Percentiles rank a stretch among this genome's conserved stretches.
Evolutionary conservation across 495 filamentous ascomycete genomes (phyloP).

Genomic region (Penicillium coprophilum): DNA sequence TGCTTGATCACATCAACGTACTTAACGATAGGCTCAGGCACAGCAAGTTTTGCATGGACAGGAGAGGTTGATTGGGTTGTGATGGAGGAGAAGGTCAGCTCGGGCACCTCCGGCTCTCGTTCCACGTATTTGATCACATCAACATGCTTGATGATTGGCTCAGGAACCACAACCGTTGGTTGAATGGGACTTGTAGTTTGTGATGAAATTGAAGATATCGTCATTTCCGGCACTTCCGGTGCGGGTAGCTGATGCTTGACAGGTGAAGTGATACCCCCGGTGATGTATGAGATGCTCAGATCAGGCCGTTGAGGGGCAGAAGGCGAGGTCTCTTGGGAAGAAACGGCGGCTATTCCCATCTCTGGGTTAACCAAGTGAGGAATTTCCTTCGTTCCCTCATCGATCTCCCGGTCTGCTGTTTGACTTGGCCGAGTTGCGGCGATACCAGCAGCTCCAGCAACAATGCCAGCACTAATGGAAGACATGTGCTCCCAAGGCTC

Average conservation of each 20-base stretch:
- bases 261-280: slow-evolving; percentile 34
- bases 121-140: slow-evolving; percentile 13
- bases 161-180: slow-evolving; percentile 5
- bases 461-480: slow-evolving; percentile 4
- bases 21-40: slow-evolving; percentile 20
- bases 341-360: slow-evolving; percentile 38
- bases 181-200: slow-evolving; percentile 2
- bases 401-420: slow-evolving; percentile 22
- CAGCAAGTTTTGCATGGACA: slow-evolving; percentile 19
- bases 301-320: slow-evolving; percentile 29
- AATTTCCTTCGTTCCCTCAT: slow-evolving; percentile 13
- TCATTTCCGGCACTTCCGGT: slow-evolving; percentile 26
- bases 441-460: slow-evolving; percentile 8
- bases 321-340: slow-evolving; percentile 41
- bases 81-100: slow-evolving; percentile 32
- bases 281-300: slow-evolving; percentile 35
- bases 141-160: slow-evolving; percentile 12
- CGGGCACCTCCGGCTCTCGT: slow-evolving; percentile 20
- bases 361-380: slow-evolving; percentile 9
- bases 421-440: slow-evolving; percentile 17
- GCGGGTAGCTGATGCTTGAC: slow-evolving; percentile 23
- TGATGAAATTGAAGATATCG: slow-evolving; percentile 17
- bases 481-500: slow-evolving; percentile 57
- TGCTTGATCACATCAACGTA: slow-evolving; percentile 11
- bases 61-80: slow-evolving; percentile 36